A percentile compares a stretch with the other conserved stretches of the same genome.
Conservation (phyloP, 805 yeast species). For the Saccharomycopsis malanga region DNA sequence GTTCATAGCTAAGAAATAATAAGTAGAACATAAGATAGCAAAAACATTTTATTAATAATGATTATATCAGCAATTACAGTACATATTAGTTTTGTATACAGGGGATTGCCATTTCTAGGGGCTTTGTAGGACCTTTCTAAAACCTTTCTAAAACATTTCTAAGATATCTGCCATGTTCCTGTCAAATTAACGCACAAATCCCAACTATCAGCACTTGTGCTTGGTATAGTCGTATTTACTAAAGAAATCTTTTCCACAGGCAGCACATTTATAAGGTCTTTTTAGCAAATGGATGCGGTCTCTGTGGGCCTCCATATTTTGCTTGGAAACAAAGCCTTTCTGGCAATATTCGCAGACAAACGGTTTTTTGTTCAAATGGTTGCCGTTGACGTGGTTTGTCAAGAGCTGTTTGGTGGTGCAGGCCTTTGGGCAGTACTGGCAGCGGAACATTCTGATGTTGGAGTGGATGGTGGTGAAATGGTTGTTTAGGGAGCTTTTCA, state of each 20-base stretch:
- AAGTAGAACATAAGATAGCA: too few species aligned
- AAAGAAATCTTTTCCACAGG: slow-evolving; percentile 17
- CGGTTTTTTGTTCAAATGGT: slow-evolving; percentile 20
- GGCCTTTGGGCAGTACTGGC: slow-evolving; percentile 18
- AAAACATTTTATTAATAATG: too few species aligned
- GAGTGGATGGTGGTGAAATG: slow-evolving; percentile 17
- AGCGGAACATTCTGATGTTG: slow-evolving; percentile 12
- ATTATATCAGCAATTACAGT: too few species aligned
- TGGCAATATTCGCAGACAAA: slow-evolving; percentile 18
- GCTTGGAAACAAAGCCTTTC: slow-evolving; percentile 22
- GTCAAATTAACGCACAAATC: too few species aligned
- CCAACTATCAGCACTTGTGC: slow-evolving; percentile 20
- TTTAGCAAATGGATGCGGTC: slow-evolving; percentile 21
- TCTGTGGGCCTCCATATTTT: slow-evolving; percentile 22
- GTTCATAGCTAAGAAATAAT: too few species aligned
- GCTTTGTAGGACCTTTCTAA: too few species aligned
- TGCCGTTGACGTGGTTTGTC: slow-evolving; percentile 21
- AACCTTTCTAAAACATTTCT: too few species aligned
- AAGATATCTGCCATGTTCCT: too few species aligned
- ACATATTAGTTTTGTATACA: too few species aligned
- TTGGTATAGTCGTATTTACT: slow-evolving; percentile 20
- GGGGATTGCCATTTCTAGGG: too few species aligned
- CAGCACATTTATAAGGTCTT: slow-evolving; percentile 19
- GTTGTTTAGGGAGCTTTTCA: slow-evolving; percentile 17
- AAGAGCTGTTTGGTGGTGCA: slow-evolving; percentile 21